Evolutionary conservation across 257 asterid genomes (phyloP), one percentile per base, ranked within the genome.

Genomic region (Solanum sparsipilum): DNA sequence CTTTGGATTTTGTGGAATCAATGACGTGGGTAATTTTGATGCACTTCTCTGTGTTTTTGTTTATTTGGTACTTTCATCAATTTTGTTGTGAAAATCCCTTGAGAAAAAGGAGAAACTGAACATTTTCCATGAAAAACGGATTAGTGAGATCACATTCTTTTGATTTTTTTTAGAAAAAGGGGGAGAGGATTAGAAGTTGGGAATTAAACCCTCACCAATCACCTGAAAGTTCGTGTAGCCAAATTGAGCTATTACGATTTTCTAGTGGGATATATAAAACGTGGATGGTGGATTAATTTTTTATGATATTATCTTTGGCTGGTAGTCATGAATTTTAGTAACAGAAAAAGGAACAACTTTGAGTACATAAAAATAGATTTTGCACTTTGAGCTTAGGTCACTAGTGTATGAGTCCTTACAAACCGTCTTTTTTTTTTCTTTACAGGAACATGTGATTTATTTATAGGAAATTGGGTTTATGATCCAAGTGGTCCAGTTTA

Each of bases 381-480:
- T 46, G 68, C 68, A 46, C 20, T 46, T 46, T 81, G 70, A 29
- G 39, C 70, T 46, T 29, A 36, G 18, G 9, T 81, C 11, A 16
- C 41, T 81, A 1, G 41, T 46, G 85, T 81, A 27, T 27, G 27
- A 44, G 18, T 44, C 21, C 39, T 79, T 27, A 79, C 58, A 44
- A 25, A 18, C 68, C 6, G 85, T 8, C 0, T 79, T 0, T 36
- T 23, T 39, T 6, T n/a, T 3, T 41, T 25, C 86, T 23, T 86
- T 89, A 25, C 93, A 93, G 98, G 67, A 63, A 90, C 84, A 56
- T 96, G 99, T 81, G 89, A 94, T 89, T 72, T 96, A 73, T 95
- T 96, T 86, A 72, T 72, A 46, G 98, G 99, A 70, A 95, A 95
- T 46, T 96, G 99, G 98, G 74, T 96, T 63, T 92, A 83, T 20